Evolutionary conservation across 441 rosid genomes (phyloP).

Genomic region (Gossypium lobatum): DNA sequence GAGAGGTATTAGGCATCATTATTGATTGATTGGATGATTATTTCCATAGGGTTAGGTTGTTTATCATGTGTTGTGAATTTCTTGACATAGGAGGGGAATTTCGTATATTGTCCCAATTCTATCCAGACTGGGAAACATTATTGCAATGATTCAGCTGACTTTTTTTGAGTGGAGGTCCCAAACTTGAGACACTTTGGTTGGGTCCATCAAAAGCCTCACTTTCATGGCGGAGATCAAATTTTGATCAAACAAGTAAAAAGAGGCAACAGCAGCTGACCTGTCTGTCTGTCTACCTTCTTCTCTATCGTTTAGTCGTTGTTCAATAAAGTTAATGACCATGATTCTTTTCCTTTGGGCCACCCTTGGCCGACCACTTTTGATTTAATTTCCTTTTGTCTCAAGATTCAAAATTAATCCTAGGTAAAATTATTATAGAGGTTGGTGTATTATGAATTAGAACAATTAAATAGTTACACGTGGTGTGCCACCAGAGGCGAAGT

Average conservation of each 20-base stretch:
- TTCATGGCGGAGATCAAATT: background rate
- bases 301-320: background rate
- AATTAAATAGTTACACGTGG: too few relatives aligned
- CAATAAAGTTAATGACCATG: background rate
- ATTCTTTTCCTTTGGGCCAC: background rate
- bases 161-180: background rate
- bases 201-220: background rate
- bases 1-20: too few relatives aligned
- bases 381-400: background rate
- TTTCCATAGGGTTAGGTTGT: background rate
- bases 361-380: background rate
- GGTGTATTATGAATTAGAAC: too few relatives aligned
- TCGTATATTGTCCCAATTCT: background rate
- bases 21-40: background rate
- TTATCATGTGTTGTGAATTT: background rate
- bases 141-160: background rate
- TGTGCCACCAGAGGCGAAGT: too few relatives aligned
- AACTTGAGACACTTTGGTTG: background rate
- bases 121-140: background rate
- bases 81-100: background rate
- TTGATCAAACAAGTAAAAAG: background rate
- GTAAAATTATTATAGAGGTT: too few relatives aligned
- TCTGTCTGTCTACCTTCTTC: background rate
- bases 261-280: background rate
- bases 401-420: too few relatives aligned